A percentile compares a stretch with the other conserved stretches of the same genome.
These are phyloP conservation scores for Sphaceloma murrayae DNA, from an alignment of 2,329 filamentous ascomycete genomes.

Conservation along the genomic window DNA sequence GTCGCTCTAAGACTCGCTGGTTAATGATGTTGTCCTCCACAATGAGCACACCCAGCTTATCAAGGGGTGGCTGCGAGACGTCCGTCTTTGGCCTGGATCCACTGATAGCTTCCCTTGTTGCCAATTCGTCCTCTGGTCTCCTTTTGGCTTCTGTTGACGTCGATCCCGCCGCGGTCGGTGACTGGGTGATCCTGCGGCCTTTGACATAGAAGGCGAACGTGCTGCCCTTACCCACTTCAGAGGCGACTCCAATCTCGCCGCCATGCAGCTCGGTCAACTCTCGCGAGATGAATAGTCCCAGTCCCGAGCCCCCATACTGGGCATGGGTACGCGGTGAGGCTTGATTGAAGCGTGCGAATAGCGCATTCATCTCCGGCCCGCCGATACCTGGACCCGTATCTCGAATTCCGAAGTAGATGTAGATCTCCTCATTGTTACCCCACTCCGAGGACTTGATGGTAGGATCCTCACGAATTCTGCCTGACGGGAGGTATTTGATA, in stretches of 20 bases:
- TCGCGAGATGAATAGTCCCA: slow-evolving; percentile 60
- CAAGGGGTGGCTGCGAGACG: slow-evolving; percentile 4
- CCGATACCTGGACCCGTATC: slow-evolving; percentile 28
- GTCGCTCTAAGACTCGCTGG: slow-evolving; percentile 13
- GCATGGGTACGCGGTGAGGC: slow-evolving; percentile 57
- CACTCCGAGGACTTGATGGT: slow-evolving; percentile 1
- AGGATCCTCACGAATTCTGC: neutral
- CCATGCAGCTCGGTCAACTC: slow-evolving; percentile 59
- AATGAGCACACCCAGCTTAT: slow-evolving; percentile 23
- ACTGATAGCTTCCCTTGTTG: neutral
- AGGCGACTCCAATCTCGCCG: slow-evolving; percentile 57
- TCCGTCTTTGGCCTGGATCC: too few relatives aligned
- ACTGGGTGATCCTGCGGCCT: slow-evolving; percentile 36
- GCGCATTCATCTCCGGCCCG: slow-evolving; percentile 31
- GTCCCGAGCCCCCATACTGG: slow-evolving; percentile 60
- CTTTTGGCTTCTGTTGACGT: neutral
- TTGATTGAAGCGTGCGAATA: slow-evolving; percentile 63
- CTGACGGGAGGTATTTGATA: neutral
- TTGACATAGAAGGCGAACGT: slow-evolving; percentile 60
- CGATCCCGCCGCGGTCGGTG: too few relatives aligned
- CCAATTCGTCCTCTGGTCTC: neutral
- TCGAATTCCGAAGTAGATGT: slow-evolving; percentile 19
- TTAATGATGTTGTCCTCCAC: slow-evolving; percentile 23
- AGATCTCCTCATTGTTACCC: slow-evolving; percentile 1
- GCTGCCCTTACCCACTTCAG: slow-evolving; percentile 48